Evolutionary conservation across 2,329 filamentous ascomycete species (phyloP), one percentile per base, ranked within the genome.

Genomic region (Sodiomyces alkalinus): DNA sequence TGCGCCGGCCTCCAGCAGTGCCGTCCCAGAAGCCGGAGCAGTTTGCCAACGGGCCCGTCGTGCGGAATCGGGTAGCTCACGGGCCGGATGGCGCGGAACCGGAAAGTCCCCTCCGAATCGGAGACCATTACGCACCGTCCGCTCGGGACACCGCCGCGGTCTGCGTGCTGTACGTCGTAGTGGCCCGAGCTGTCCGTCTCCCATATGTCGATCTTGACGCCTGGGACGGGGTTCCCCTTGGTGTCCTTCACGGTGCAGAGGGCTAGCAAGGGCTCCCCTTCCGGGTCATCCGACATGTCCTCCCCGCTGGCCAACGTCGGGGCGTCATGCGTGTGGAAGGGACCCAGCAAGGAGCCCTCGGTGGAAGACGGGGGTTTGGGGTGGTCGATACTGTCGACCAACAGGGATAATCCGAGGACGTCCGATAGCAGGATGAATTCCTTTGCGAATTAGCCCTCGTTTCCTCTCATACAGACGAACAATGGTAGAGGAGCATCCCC

Each of bases 61-160:
- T 81, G 64, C 2, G 82, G 81, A 42, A 92, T 90, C 0, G 80
- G 77, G 52, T 92, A 93, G 29, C 77, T 74, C 33, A 92, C 82
- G 0, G 85, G 85, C 34, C 77, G 74, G 46, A 92, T 82, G 0
- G 77, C 81, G 43, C 74, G 75, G 58, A 92, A 92, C 74, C 78
- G 92, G 48, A 92, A 90, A 2, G 62, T 45, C 0, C 35, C 35
- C 7, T 36, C 15, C 6, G 31, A 13, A 16, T 36, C 35, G 9
- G 35, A 37, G 5, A 47, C 26, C 49, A 56, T 53, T 32, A 87
- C 63, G 32, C 77, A 80, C 4, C 49, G 43, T 17, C 47, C 49
- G 33, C 46, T 47, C 1, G 49, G 44, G 1, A 36, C 63, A n/a
- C n/a, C n/a, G 6, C 63, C 51, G 3, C 71, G 54, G 7, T 64